These are phyloP conservation scores for Skeletonema tropicum DNA, from an alignment of 108 stramenopile species.

Conservation along the genomic window DNA sequence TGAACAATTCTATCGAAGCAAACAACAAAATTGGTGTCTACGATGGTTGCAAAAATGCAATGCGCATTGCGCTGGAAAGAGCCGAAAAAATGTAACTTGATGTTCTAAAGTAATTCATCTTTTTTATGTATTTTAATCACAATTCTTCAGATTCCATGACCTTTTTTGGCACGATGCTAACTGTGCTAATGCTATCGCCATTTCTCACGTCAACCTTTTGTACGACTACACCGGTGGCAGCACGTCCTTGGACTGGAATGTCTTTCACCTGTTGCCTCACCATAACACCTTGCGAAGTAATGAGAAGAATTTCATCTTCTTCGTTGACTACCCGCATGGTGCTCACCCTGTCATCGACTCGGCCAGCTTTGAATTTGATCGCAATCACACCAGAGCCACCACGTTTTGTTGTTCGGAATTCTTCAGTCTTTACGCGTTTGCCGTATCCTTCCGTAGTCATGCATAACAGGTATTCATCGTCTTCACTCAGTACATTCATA, in stretches of 20 bases:
- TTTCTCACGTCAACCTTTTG: slow-evolving; percentile 79
- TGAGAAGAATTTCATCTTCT: slow-evolving; percentile 89
- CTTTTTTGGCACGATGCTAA: slow-evolving; percentile 73
- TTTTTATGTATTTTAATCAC: not conserved
- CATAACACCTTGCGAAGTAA: slow-evolving; percentile 89
- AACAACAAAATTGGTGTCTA: slow-evolving; percentile 84
- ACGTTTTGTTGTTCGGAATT: slow-evolving; percentile 77
- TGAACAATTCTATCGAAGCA: slow-evolving; percentile 76
- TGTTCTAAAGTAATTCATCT: not conserved
- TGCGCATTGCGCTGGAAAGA: slow-evolving; percentile 61
- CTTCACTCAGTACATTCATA: slow-evolving; percentile 71
- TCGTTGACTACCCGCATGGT: slow-evolving; percentile 82
- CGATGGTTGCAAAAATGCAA: slow-evolving; percentile 86
- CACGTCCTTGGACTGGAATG: slow-evolving; percentile 79
- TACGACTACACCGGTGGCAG: slow-evolving; percentile 90
- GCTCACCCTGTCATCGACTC: slow-evolving; percentile 66
- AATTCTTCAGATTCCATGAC: slow-evolving; percentile 7
- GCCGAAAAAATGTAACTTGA: slow-evolving; percentile 3
- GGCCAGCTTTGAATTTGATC: slow-evolving; percentile 84
- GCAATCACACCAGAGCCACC: slow-evolving; percentile 90
- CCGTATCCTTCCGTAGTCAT: slow-evolving; percentile 90
- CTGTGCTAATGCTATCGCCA: slow-evolving; percentile 78
- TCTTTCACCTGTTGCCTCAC: slow-evolving; percentile 83
- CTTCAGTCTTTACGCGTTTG: slow-evolving; percentile 80
- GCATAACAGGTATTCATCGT: slow-evolving; percentile 71